A percentile compares a stretch with the other conserved stretches of the same genome.
Evolutionary conservation across 345 rosid genomes (phyloP).

Genomic region (Gossypium mustelinum): DNA sequence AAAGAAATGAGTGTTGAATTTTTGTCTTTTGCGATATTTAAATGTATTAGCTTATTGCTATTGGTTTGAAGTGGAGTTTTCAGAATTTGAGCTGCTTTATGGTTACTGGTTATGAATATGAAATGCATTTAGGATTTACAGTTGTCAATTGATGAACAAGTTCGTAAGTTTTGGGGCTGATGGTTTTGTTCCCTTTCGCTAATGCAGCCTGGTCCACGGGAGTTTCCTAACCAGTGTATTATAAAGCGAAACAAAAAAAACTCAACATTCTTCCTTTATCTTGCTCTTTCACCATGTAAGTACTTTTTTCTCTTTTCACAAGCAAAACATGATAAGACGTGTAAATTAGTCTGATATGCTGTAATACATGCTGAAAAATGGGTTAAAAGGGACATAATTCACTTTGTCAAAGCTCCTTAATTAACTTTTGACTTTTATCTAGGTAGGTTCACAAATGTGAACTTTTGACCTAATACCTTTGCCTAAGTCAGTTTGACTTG

Average conservation of each 20-base stretch:
- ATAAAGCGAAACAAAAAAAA: slow-evolving; percentile 70
- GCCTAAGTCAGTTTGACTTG: slow-evolving; percentile 31
- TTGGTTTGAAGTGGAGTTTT: background rate
- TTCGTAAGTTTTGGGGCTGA: slow-evolving; percentile 4
- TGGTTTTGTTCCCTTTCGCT: slow-evolving; percentile 9
- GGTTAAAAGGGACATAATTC: slow-evolving; percentile 13
- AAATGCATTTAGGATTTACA: background rate
- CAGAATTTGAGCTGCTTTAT: background rate
- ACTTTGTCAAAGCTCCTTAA: slow-evolving; percentile 28
- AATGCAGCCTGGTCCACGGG: slow-evolving; percentile 46
- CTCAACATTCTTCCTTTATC: slow-evolving; percentile 70
- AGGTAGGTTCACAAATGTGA: background rate
- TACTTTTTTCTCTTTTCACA: slow-evolving; percentile 1
- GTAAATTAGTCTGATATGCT: background rate
- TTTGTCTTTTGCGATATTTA: background rate
- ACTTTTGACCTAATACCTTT: background rate
- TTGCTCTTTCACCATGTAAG: slow-evolving; percentile 74
- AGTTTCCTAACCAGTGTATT: slow-evolving; percentile 64
- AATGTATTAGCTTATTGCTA: background rate
- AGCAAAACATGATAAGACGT: background rate
- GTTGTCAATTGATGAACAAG: background rate
- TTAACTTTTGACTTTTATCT: slow-evolving; percentile 21
- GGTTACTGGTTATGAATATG: background rate
- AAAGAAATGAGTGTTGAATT: background rate
- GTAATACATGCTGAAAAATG: background rate